Evolutionary conservation across 805 yeast genomes (phyloP).

Genomic region (Nakazawaea pomicola): DNA sequence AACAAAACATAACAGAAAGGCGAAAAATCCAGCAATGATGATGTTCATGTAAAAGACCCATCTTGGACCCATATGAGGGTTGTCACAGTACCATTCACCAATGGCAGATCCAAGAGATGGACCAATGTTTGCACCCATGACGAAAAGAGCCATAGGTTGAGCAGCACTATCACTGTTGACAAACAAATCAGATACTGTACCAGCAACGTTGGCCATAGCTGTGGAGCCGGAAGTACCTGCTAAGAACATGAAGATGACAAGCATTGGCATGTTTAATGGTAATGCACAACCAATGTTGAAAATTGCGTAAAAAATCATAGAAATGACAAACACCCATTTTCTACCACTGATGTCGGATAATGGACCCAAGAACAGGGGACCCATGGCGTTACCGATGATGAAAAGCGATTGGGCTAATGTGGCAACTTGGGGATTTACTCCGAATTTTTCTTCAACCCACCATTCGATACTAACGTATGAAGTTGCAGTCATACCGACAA

Average conservation of each 20-base stretch:
- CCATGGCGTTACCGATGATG: conserved; percentile 30
- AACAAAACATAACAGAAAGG: conserved; percentile 19
- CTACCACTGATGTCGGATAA: conserved; percentile 31
- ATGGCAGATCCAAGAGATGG: conserved; percentile 31
- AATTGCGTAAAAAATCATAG: conserved; percentile 23
- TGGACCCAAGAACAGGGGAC: conserved; percentile 32
- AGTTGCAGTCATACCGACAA: conserved; percentile 28
- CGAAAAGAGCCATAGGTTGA: conserved; percentile 31
- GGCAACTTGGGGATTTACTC: conserved; percentile 25
- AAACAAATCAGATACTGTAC: conserved; percentile 30
- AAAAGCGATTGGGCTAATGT: conserved; percentile 31
- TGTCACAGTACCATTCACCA: conserved; percentile 30
- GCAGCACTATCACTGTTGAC: conserved; percentile 29
- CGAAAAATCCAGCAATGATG: conserved; percentile 24
- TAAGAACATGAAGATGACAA: conserved; percentile 28
- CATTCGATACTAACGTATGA: conserved; percentile 27
- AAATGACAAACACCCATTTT: conserved; percentile 30
- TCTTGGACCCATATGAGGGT: conserved; percentile 23
- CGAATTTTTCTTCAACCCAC: conserved; percentile 22
- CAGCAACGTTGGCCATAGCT: conserved; percentile 30
- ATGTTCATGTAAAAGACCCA: conserved; percentile 30
- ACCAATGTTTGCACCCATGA: conserved; percentile 29
- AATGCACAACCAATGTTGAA: conserved; percentile 31
- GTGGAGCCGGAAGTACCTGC: conserved; percentile 28
- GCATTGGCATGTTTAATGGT: conserved; percentile 27